phyloP scores from a whole-genome alignment of 1,284 basidiomycete species.

The Lignosus rhinocerotis region DNA sequence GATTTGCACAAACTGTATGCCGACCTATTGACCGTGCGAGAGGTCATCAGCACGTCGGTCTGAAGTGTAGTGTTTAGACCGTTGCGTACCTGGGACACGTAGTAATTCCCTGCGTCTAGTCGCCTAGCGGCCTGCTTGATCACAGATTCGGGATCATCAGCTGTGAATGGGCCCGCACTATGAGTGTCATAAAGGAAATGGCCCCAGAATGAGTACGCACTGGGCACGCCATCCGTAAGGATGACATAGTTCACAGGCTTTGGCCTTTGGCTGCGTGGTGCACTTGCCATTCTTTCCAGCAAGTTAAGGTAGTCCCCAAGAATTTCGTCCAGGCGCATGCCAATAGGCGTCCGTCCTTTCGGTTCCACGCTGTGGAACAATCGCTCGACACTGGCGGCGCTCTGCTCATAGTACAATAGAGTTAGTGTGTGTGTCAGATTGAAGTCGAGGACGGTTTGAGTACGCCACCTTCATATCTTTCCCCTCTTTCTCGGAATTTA shows the following conservation, averaged over 20 bases:
- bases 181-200: neutral
- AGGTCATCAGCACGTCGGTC: neutral
- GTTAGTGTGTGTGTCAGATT: neutral
- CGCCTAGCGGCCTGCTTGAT: slow-evolving; percentile 50
- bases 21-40: slow-evolving; percentile 27
- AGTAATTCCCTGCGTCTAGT: slow-evolving; percentile 48
- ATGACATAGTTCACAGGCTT: slow-evolving; percentile 64
- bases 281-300: slow-evolving; percentile 41
- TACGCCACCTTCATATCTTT: slow-evolving; percentile 38
- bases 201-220: slow-evolving; percentile 35
- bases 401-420: neutral
- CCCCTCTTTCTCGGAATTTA: slow-evolving; percentile 39
- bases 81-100: slow-evolving; percentile 50
- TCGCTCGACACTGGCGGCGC: slow-evolving; percentile 34
- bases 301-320: slow-evolving; percentile 45
- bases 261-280: slow-evolving; percentile 35
- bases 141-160: slow-evolving; percentile 50
- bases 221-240: slow-evolving; percentile 62
- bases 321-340: slow-evolving; percentile 46
- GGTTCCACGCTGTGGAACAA: slow-evolving; percentile 49
- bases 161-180: slow-evolving; percentile 29
- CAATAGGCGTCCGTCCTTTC: slow-evolving; percentile 49
- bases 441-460: neutral
- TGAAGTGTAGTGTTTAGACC: neutral
- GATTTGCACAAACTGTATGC: slow-evolving; percentile 65